Evolutionary conservation across 768 basidiomycete species (phyloP).

Genomic region (Pulveroboletus sp.): DNA sequence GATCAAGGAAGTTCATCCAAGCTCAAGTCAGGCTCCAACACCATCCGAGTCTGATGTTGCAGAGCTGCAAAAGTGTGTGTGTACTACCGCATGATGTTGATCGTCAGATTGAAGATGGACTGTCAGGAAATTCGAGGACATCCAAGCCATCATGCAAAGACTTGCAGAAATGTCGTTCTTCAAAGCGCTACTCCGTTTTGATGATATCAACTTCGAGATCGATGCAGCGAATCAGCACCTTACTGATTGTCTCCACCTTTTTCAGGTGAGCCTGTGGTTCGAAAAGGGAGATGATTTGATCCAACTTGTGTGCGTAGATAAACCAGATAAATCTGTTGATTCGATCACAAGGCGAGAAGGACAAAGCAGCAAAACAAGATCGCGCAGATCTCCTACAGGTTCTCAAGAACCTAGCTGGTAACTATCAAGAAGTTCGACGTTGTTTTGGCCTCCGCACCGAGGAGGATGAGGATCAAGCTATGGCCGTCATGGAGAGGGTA

Average conservation of each 20-base stretch:
- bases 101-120: not conserved
- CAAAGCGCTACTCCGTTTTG: slow-evolving; percentile 2
- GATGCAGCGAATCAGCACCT: not conserved
- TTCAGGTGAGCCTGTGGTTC: not conserved
- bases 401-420: not conserved
- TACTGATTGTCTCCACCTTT: not conserved
- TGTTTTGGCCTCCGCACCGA: not conserved
- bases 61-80: slow-evolving; percentile 1
- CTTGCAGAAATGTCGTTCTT: slow-evolving; percentile 4
- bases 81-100: too few relatives aligned
- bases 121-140: slow-evolving; percentile 2
- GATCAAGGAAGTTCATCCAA: not conserved
- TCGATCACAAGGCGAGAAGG: not conserved
- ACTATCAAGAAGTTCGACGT: not conserved
- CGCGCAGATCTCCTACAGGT: not conserved
- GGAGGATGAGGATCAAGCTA: slow-evolving; percentile 2
- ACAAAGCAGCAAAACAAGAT: too few relatives aligned
- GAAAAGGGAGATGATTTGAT: too few relatives aligned
- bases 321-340: not conserved
- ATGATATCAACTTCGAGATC: not conserved
- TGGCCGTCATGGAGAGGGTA: slow-evolving; percentile 5
- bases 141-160: not conserved
- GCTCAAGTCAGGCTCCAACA: not conserved
- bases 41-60: not conserved
- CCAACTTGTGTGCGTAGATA: too few relatives aligned